Conservation (phyloP, 345 rosid species). For the Hibiscus tridactylites region DNA sequence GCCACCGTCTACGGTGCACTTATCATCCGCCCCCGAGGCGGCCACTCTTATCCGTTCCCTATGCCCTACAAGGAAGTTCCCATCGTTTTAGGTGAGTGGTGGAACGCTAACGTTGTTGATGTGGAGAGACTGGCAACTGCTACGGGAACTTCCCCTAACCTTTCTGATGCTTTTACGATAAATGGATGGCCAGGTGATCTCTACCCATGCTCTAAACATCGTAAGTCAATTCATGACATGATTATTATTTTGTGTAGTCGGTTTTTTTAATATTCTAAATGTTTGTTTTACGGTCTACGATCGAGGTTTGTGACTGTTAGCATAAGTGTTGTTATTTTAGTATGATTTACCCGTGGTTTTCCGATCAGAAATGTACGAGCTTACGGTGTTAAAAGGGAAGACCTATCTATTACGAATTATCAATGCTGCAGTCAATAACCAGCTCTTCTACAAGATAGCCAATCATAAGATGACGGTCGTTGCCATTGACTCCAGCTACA, state of each 20-base stretch:
- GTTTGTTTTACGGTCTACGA: too few species aligned
- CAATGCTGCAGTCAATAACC: constrained; percentile 87
- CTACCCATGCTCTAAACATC: constrained; percentile 61
- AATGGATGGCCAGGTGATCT: constrained; percentile 84
- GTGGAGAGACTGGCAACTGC: constrained; percentile 45
- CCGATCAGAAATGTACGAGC: constrained; percentile 40
- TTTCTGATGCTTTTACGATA: constrained; percentile 74
- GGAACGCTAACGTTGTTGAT: constrained; percentile 68
- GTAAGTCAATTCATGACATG: constrained; percentile 23
- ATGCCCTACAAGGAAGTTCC: constrained; percentile 68
- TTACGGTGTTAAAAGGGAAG: constrained; percentile 55
- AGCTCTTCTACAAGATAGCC: constrained; percentile 79
- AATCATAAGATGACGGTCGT: constrained; percentile 74
- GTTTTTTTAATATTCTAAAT: not conserved
- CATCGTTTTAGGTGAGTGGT: constrained; percentile 83
- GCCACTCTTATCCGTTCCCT: constrained; percentile 65
- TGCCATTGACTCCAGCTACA: constrained; percentile 62
- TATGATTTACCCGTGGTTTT: not conserved
- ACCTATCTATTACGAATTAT: constrained; percentile 72
- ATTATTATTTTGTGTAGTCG: too few species aligned
- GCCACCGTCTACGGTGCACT: constrained; percentile 90
- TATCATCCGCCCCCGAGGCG: constrained; percentile 55
- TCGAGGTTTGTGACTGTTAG: too few species aligned
- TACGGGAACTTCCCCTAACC: constrained; percentile 46
- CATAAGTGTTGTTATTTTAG: not conserved